Evolutionary conservation across 148 eudicot genomes (phyloP).

Genomic region (Chenopodium album): DNA sequence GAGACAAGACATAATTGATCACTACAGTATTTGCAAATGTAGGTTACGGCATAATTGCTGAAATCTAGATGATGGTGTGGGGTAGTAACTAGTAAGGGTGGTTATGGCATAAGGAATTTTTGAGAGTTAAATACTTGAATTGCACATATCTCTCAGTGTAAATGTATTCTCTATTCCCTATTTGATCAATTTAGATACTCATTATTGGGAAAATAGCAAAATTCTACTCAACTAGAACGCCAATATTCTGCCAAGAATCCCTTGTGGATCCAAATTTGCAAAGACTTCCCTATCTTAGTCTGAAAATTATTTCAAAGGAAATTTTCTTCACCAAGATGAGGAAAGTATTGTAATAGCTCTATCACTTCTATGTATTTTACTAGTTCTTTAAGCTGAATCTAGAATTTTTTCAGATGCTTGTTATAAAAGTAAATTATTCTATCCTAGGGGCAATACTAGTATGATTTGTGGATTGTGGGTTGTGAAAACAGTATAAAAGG

Average conservation of each 20-base stretch:
- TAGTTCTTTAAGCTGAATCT: background rate
- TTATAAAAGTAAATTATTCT: background rate
- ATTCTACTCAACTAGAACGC: background rate
- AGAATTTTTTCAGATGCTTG: background rate
- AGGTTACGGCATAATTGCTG: background rate
- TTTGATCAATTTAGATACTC: background rate
- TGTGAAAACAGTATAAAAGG: background rate
- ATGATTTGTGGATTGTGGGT: background rate
- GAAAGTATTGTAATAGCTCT: background rate
- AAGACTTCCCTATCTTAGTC: background rate
- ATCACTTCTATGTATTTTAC: background rate
- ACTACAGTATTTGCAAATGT: no score
- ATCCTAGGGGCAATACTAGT: background rate
- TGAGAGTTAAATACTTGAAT: background rate
- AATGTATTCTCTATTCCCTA: background rate
- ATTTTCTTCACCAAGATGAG: background rate
- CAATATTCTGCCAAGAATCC: background rate
- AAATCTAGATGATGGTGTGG: background rate
- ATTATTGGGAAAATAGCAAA: background rate
- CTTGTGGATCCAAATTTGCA: background rate
- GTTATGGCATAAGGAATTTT: background rate
- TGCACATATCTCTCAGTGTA: background rate
- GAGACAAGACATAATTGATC: background rate
- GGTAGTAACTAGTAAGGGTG: background rate
- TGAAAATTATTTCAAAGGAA: background rate